Conservation (phyloP, 768 basidiomycete genomes). For the Suillus bovinus region DNA sequence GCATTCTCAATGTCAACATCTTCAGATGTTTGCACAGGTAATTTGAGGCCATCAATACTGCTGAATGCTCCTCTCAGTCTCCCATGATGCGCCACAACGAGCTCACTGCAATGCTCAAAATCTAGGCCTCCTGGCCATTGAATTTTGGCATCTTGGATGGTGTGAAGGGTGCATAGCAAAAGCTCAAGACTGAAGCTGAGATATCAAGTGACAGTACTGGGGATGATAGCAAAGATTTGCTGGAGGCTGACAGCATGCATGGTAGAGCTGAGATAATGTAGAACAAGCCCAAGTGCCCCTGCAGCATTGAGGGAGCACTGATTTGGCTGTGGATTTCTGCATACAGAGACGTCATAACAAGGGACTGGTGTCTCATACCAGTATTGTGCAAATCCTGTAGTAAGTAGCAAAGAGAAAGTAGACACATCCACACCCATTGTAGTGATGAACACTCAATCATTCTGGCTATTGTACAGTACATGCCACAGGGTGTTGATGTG, state of each 20-base stretch:
- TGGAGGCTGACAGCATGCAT: conserved; percentile 40
- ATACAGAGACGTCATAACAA: too few relatives aligned
- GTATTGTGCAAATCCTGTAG: conserved; percentile 30
- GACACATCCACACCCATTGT: conserved; percentile 45
- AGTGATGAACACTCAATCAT: conserved; percentile 44
- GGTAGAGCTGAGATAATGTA: conserved; percentile 41
- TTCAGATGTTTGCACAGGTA: too few relatives aligned
- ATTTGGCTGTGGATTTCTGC: too few relatives aligned
- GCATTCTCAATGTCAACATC: too few relatives aligned
- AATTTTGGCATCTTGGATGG: too few relatives aligned
- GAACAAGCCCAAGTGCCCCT: conserved; percentile 41
- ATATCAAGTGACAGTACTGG: conserved; percentile 37
- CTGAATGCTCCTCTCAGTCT: too few relatives aligned
- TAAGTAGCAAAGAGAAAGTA: conserved; percentile 37
- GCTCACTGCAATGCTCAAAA: too few relatives aligned
- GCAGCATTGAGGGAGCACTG: conserved; percentile 19
- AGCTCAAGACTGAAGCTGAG: too few relatives aligned
- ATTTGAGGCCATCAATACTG: too few relatives aligned
- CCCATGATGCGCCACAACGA: too few relatives aligned
- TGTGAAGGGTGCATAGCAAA: too few relatives aligned
- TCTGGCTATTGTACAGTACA: conserved; percentile 27
- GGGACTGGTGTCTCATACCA: not conserved
- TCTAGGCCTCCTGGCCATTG: too few relatives aligned
- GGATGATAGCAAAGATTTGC: conserved; percentile 44
- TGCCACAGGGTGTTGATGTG: conserved; percentile 38